Evolutionary conservation across 768 basidiomycete genomes (phyloP), one percentile per base, ranked within the genome.

Genomic region (Amanita jacksonii): DNA sequence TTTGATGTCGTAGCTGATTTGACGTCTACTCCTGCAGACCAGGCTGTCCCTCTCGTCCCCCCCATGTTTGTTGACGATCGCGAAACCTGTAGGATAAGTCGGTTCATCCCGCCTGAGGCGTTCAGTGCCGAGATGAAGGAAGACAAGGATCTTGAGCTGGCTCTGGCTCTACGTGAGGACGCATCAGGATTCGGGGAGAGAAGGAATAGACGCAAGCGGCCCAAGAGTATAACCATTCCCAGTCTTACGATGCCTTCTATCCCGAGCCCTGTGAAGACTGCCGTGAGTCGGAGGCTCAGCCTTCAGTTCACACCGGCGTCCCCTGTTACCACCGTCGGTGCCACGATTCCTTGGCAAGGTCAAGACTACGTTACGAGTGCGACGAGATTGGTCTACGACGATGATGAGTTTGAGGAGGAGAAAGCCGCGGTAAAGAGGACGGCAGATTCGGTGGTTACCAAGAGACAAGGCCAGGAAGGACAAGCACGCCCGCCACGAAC

Each of bases 1-100:
- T 74, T 86, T 46, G 85, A 90, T 28, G 85, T 72, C 45, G 70
- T 89, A 27, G 70, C 76, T 0, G 84, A 85, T 37, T 62, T 87
- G 15, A 79, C 79, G 0, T 62, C 60, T 41, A 53, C 61, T 3
- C 47, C 54, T 10, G 23, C 50, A 19, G 28, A 31, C 19, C 49
- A 54, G 4, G 42, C 47, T 12, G 8, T 54, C 63, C 2, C 52
- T 57, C 13, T 16, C 19, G 37, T 19, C 37, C 10, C 37, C 37
- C 18, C 7, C 37, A 19, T 3, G 7, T 13, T n/a, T 3, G 6
- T 22, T 12, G 15, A 12, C 13, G 31, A 33, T 15, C 30, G 1
- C 3, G 10, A 22, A 22, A 9, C 8, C 12, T 9, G 22, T 10
- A 13, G 30, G 12, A 47, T 62, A 32, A 66, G 64, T 52, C 64